These are phyloP conservation scores for Lactarius hatsudake DNA, from an alignment of 768 basidiomycete genomes.

Conservation along the genomic window DNA sequence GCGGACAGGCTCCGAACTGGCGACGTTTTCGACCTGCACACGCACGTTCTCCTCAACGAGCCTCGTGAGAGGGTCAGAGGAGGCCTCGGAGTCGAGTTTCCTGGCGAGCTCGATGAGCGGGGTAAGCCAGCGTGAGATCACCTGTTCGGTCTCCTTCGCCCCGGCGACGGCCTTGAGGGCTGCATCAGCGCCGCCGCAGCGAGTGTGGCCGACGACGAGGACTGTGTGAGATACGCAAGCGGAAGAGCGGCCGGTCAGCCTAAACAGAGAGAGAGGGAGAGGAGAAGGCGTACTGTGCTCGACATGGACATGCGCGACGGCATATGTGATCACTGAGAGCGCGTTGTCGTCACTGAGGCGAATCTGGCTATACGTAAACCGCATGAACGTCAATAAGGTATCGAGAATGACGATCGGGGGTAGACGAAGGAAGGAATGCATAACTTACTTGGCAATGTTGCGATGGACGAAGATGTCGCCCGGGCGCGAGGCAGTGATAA, in stretches of 20 bases:
- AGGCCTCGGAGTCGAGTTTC: conserved; percentile 43
- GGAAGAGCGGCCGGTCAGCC: background rate
- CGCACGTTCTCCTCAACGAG: conserved; percentile 27
- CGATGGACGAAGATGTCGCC: too few relatives aligned
- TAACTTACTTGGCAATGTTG: too few relatives aligned
- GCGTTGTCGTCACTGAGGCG: too few relatives aligned
- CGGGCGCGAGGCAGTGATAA: too few relatives aligned
- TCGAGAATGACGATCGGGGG: too few relatives aligned
- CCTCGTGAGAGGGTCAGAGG: conserved; percentile 33
- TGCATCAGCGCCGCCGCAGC: conserved; percentile 74
- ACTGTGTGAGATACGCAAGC: conserved; percentile 44
- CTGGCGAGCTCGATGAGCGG: conserved; percentile 58
- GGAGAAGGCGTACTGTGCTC: too few relatives aligned
- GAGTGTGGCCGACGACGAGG: conserved; percentile 77
- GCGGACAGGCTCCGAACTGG: conserved; percentile 27
- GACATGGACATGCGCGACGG: too few relatives aligned
- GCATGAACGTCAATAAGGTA: too few relatives aligned
- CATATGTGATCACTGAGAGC: too few relatives aligned
- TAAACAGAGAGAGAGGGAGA: background rate
- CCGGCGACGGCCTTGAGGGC: conserved; percentile 45
- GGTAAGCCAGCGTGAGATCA: conserved; percentile 68
- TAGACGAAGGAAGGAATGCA: too few relatives aligned
- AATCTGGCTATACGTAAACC: too few relatives aligned
- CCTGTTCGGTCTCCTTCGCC: conserved; percentile 33
- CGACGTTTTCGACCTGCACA: conserved; percentile 33